A percentile compares a stretch with the other conserved stretches of the same genome.
These are phyloP conservation scores for Aspergillus oerlinghausenensis DNA, from an alignment of 2,329 filamentous ascomycete species.

Conservation along the genomic window DNA sequence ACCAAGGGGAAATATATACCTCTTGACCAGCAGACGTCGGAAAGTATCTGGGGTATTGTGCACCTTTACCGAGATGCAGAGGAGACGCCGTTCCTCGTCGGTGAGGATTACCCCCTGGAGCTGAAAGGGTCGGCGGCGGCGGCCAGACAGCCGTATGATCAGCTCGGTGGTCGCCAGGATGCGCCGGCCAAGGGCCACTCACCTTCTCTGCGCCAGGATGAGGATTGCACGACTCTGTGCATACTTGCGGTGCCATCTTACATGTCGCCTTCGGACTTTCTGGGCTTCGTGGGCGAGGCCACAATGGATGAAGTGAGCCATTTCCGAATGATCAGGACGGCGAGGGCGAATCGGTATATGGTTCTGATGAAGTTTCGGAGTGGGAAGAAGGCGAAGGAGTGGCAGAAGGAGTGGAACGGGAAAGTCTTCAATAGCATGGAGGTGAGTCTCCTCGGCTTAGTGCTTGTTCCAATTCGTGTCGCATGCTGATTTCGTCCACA, in stretches of 20 bases:
- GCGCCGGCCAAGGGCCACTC: slow-evolving; percentile 11
- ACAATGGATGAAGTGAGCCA: slow-evolving; percentile 85
- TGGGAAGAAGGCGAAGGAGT: slow-evolving; percentile 67
- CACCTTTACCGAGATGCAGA: slow-evolving; percentile 86
- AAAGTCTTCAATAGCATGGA: slow-evolving; percentile 90
- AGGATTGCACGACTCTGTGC: slow-evolving; percentile 80
- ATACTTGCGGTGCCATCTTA: slow-evolving; percentile 94
- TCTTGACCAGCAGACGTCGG: slow-evolving; percentile 65
- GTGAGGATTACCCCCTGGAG: slow-evolving; percentile 43
- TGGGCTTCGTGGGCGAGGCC: slow-evolving; percentile 85
- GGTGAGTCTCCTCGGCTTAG: slow-evolving; percentile 45
- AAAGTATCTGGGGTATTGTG: slow-evolving; percentile 86
- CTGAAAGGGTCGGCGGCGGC: slow-evolving; percentile 36
- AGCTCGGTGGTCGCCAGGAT: slow-evolving; percentile 16
- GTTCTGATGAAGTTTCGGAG: slow-evolving; percentile 91
- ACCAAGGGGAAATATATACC: slow-evolving; percentile 79
- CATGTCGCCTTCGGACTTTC: slow-evolving; percentile 81
- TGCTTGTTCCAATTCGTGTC: neutral
- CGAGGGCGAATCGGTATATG: slow-evolving; percentile 84
- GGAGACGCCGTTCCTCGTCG: slow-evolving; percentile 59
- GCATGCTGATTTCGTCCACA: slow-evolving; percentile 32
- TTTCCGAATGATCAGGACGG: slow-evolving; percentile 90
- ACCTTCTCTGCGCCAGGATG: slow-evolving; percentile 24
- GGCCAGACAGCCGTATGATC: slow-evolving; percentile 23
- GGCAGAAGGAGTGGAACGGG: slow-evolving; percentile 85